phyloP scores from a whole-genome alignment of 2,329 filamentous ascomycete species.

The Orbilia blumenaviensis region DNA sequence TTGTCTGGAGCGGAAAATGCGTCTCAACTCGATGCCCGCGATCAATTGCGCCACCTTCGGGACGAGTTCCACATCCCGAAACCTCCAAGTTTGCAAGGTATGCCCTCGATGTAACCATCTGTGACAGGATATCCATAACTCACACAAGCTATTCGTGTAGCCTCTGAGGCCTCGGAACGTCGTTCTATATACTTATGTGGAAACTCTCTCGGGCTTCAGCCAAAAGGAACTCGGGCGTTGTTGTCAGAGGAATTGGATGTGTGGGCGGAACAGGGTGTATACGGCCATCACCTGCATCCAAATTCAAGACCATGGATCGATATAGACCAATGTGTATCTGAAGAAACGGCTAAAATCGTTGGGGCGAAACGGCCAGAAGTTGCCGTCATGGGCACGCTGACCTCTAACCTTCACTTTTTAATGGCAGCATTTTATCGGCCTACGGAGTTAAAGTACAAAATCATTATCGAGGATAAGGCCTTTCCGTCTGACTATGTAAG shows the following conservation, averaged over 20 bases:
- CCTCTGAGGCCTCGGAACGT: not conserved
- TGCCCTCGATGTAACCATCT: no score
- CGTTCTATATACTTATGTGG: conserved; percentile 79
- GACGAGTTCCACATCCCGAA: conserved; percentile 77
- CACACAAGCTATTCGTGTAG: no score
- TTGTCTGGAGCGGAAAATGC: conserved; percentile 56
- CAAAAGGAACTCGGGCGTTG: conserved; percentile 72
- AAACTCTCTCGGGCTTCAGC: conserved; percentile 87
- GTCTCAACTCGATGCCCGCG: conserved; percentile 68
- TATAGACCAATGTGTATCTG: conserved; percentile 77
- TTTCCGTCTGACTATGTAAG: conserved; percentile 85
- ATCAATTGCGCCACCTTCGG: conserved; percentile 70
- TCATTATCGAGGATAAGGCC: conserved; percentile 87
- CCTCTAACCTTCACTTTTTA: conserved; percentile 80
- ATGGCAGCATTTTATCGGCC: conserved; percentile 86
- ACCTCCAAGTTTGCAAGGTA: conserved; percentile 27
- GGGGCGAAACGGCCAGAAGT: conserved; percentile 78
- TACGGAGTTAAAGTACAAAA: conserved; percentile 71
- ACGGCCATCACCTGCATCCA: conserved; percentile 79
- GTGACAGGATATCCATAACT: no score
- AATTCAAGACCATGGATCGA: conserved; percentile 79
- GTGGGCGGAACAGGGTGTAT: conserved; percentile 85
- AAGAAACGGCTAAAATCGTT: conserved; percentile 75
- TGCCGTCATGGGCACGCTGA: conserved; percentile 87
- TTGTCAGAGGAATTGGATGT: conserved; percentile 78